Conservation (phyloP, 2,329 filamentous ascomycete genomes). For the Beauveria rudraprayagi region DNA sequence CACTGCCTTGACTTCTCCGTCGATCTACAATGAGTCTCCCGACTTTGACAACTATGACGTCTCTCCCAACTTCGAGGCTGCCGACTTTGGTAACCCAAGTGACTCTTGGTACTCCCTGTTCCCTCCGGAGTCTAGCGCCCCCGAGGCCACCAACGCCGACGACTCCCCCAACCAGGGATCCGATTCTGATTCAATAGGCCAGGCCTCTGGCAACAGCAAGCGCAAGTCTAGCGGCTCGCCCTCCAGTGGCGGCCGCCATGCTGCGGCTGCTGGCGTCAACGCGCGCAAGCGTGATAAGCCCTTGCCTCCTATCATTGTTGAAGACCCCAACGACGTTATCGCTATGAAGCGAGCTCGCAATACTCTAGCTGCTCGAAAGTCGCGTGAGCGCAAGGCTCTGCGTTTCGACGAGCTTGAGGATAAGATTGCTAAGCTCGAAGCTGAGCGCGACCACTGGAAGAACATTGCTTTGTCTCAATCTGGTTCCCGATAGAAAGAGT, state of each 20-base stretch:
- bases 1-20: constrained; percentile 79
- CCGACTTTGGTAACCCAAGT: constrained; percentile 44
- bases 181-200: constrained; percentile 39
- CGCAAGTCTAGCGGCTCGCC: constrained; percentile 42
- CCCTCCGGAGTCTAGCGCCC: constrained; percentile 37
- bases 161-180: constrained; percentile 35
- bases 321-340: constrained; percentile 64
- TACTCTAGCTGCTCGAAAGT: constrained; percentile 88
- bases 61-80: constrained; percentile 64
- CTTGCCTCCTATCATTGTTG: constrained; percentile 67
- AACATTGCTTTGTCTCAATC: constrained; percentile 39
- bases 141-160: constrained; percentile 23
- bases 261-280: constrained; percentile 61
- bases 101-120: constrained; percentile 68
- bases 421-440: constrained; percentile 60
- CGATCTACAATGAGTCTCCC: constrained; percentile 69
- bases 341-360: constrained; percentile 92
- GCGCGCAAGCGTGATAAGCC: constrained; percentile 73
- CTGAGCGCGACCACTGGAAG: constrained; percentile 61
- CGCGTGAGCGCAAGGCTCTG: constrained; percentile 75
- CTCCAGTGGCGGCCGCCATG: constrained; percentile 47
- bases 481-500: constrained; percentile 23
- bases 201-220: constrained; percentile 32
- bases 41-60: constrained; percentile 67
- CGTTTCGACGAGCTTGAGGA: constrained; percentile 67